Evolutionary conservation across 257 asterid genomes (phyloP).

Genomic region (Capsicum rhomboideum): DNA sequence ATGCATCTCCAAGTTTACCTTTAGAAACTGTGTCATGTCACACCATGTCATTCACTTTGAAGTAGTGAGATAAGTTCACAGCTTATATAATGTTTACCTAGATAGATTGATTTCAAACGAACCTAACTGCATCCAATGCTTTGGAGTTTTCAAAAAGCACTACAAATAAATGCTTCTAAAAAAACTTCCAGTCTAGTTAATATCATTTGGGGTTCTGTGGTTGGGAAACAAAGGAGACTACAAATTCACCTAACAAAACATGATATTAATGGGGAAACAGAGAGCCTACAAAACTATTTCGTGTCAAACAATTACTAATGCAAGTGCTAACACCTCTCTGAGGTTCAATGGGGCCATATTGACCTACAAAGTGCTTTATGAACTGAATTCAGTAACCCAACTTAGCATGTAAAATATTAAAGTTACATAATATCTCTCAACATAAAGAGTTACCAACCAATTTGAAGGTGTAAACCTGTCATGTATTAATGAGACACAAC

Average conservation of each 20-base stretch:
- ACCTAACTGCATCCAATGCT: neutral
- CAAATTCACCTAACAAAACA: neutral
- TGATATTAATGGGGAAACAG: neutral
- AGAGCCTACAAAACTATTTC: neutral
- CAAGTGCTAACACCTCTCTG: neutral
- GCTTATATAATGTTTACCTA: neutral
- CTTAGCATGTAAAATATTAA: neutral
- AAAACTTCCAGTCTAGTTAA: neutral
- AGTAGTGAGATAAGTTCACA: neutral
- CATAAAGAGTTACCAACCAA: neutral
- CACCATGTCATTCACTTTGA: neutral
- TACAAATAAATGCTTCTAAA: neutral
- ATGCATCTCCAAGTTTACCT: neutral
- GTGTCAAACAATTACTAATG: neutral
- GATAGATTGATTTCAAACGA: neutral
- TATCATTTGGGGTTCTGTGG: neutral
- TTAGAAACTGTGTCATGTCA: neutral
- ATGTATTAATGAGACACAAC: neutral
- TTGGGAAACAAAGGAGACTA: neutral
- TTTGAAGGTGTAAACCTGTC: neutral
- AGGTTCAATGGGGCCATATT: neutral
- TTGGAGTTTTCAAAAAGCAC: neutral
- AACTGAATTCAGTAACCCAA: neutral
- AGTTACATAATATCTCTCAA: neutral
- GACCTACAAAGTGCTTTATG: neutral